A percentile compares a stretch with the other conserved stretches of the same genome.
These are phyloP conservation scores for Hyaloscypha variabilis DNA, from an alignment of 495 filamentous ascomycete species.

Conservation along the genomic window DNA sequence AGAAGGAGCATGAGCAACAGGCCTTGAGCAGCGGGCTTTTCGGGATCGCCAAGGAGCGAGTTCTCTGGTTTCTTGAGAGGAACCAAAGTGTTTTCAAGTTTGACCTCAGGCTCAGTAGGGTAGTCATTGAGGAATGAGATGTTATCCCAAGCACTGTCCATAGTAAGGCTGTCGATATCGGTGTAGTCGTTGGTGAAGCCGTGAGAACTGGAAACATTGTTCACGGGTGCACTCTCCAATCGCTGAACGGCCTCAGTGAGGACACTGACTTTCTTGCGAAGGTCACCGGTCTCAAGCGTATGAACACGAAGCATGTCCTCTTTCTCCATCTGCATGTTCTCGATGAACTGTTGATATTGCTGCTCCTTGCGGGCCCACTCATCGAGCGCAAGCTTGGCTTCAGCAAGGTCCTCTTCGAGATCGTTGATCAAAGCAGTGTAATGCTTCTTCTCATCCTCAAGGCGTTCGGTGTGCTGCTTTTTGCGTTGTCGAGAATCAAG, in stretches of 20 bases:
- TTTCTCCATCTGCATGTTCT: slow-evolving; percentile 80
- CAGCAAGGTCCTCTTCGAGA: slow-evolving; percentile 77
- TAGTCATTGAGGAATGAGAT: slow-evolving; percentile 73
- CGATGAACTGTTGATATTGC: slow-evolving; percentile 73
- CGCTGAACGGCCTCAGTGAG: slow-evolving; percentile 84
- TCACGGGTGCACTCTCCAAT: slow-evolving; percentile 68
- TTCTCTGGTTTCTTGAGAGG: slow-evolving; percentile 58
- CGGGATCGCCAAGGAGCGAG: slow-evolving; percentile 52
- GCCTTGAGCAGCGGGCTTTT: slow-evolving; percentile 66
- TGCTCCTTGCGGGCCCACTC: slow-evolving; percentile 69
- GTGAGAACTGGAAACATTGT: slow-evolving; percentile 56
- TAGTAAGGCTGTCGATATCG: slow-evolving; percentile 81
- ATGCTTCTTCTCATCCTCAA: slow-evolving; percentile 96
- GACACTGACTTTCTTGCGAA: slow-evolving; percentile 93
- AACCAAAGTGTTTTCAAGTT: slow-evolving; percentile 58
- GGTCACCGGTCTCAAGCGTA: slow-evolving; percentile 90
- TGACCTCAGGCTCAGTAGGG: slow-evolving; percentile 45
- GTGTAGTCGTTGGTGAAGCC: slow-evolving; percentile 69
- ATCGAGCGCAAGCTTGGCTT: slow-evolving; percentile 67
- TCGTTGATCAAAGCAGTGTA: slow-evolving; percentile 72
- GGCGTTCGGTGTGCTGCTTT: slow-evolving; percentile 96
- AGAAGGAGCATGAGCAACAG: slow-evolving; percentile 86
- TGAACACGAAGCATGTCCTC: slow-evolving; percentile 87
- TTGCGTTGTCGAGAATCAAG: slow-evolving; percentile 97
- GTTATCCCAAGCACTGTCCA: slow-evolving; percentile 81